phyloP scores from a whole-genome alignment of 352 stramenopile genomes.

The Phytopythium montanum region DNA sequence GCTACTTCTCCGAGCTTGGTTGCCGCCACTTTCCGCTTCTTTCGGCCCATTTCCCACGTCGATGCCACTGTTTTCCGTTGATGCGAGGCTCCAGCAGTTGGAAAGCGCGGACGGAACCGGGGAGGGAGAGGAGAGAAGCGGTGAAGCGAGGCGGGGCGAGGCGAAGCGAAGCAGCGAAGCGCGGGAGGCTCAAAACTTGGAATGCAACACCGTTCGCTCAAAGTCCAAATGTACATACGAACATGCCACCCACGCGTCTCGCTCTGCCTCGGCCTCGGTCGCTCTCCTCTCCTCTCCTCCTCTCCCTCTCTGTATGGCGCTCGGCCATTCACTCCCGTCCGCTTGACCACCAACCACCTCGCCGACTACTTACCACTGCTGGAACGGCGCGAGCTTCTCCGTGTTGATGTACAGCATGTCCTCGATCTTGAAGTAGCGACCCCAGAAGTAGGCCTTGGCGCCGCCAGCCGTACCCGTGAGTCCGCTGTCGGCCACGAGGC shows the following conservation, averaged over 20 bases:
- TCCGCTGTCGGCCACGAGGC: slow-evolving; percentile 50
- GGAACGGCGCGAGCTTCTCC: slow-evolving; percentile 71
- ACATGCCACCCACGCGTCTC: neutral
- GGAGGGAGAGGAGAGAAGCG: slow-evolving; percentile 1
- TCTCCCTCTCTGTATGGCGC: neutral
- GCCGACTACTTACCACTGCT: slow-evolving; percentile 72
- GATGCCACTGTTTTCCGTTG: neutral
- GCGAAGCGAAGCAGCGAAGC: too few relatives aligned
- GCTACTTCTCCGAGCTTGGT: slow-evolving; percentile 2
- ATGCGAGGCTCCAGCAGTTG: neutral
- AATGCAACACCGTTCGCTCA: slow-evolving; percentile 3
- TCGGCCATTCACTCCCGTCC: neutral
- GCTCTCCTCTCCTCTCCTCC: neutral
- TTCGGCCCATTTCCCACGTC: neutral
- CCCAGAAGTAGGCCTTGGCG: slow-evolving; percentile 86
- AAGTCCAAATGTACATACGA: slow-evolving; percentile 1
- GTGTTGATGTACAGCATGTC: slow-evolving; percentile 88
- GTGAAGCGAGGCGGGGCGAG: neutral
- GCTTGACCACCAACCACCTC: too few relatives aligned
- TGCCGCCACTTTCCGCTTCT: neutral
- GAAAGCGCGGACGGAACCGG: neutral
- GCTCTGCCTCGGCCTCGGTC: neutral
- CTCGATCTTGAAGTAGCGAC: slow-evolving; percentile 78
- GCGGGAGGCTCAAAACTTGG: slow-evolving; percentile 7
- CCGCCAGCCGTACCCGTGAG: slow-evolving; percentile 63